phyloP scores from a whole-genome alignment of 345 rosid species.

The Corchorus olitorius region DNA sequence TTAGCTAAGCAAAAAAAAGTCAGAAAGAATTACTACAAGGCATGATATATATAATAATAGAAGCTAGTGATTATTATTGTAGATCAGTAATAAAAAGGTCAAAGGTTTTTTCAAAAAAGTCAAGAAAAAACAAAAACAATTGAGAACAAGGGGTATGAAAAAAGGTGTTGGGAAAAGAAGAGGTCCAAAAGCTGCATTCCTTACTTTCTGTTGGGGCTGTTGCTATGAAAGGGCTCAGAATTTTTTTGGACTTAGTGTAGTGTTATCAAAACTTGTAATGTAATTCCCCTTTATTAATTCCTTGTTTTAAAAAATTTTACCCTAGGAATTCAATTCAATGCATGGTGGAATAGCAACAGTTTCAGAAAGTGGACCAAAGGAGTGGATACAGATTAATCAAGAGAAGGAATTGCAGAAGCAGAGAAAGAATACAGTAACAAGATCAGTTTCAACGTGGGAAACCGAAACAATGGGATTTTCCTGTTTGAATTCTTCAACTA shows the following conservation, averaged over 20 bases:
- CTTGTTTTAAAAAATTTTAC: no score
- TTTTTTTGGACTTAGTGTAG: slow-evolving; percentile 13
- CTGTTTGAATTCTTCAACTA: slow-evolving; percentile 17
- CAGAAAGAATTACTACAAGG: not conserved
- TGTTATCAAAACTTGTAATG: not conserved
- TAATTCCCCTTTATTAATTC: no score
- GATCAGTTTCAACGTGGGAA: slow-evolving; percentile 27
- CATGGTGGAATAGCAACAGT: slow-evolving; percentile 9
- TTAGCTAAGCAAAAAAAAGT: not conserved
- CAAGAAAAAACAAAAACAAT: slow-evolving; percentile 2
- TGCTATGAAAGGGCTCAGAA: slow-evolving; percentile 20
- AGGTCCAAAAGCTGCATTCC: slow-evolving; percentile 35
- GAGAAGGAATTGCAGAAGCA: slow-evolving; percentile 27
- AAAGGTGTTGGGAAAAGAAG: slow-evolving; percentile 32
- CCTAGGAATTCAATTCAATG: slow-evolving; percentile 30
- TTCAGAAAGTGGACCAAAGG: slow-evolving; percentile 27
- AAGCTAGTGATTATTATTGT: slow-evolving; percentile 5
- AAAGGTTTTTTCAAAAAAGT: slow-evolving; percentile 20
- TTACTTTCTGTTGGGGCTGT: slow-evolving; percentile 35
- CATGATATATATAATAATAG: not conserved
- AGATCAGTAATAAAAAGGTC: not conserved
- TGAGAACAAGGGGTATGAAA: not conserved
- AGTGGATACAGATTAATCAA: slow-evolving; percentile 31
- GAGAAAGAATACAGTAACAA: slow-evolving; percentile 20
- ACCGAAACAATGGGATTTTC: slow-evolving; percentile 26